Percentiles rank a stretch among this genome's conserved stretches.
phyloP scores from a whole-genome alignment of 129 eudicot species.

The Ambrosia trifida region DNA sequence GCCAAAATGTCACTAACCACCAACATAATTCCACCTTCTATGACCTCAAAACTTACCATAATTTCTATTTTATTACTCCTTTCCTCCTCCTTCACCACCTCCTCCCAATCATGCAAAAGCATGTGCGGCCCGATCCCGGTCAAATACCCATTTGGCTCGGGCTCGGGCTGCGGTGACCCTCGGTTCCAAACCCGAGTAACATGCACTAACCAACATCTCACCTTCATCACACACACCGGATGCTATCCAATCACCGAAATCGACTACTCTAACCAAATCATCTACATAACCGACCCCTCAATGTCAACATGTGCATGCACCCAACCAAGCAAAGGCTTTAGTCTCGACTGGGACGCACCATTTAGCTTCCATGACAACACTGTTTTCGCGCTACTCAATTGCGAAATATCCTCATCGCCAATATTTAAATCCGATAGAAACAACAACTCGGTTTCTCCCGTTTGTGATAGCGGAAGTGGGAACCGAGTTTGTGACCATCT shows the following conservation, averaged over 20 bases:
- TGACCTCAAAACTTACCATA: slow-evolving; percentile 31
- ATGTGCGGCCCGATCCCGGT: slow-evolving; percentile 60
- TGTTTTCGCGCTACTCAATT: slow-evolving; percentile 72
- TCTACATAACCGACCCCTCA: slow-evolving; percentile 73
- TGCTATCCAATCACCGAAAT: slow-evolving; percentile 75
- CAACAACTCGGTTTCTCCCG: slow-evolving; percentile 47
- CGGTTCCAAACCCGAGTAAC: slow-evolving; percentile 65
- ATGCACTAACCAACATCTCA: slow-evolving; percentile 68
- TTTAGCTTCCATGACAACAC: slow-evolving; percentile 67
- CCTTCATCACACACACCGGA: slow-evolving; percentile 78
- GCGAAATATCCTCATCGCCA: slow-evolving; percentile 58
- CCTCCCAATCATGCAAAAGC: slow-evolving; percentile 69
- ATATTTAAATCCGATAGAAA: slow-evolving; percentile 43
- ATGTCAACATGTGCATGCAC: slow-evolving; percentile 88
- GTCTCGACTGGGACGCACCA: slow-evolving; percentile 91
- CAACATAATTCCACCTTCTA: slow-evolving; percentile 28
- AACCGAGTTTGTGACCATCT: slow-evolving; percentile 58
- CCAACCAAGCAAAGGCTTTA: slow-evolving; percentile 83
- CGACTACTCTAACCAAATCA: slow-evolving; percentile 61
- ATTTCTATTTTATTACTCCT: slow-evolving; percentile 28
- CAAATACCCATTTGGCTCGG: slow-evolving; percentile 83
- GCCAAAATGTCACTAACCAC: slow-evolving; percentile 26
- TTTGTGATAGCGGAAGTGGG: slow-evolving; percentile 63
- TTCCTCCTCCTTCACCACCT: slow-evolving; percentile 36
- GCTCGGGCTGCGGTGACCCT: slow-evolving; percentile 87